Base-by-base conservation (phyloP, 2,329 filamentous ascomycete species). In the Zymoseptoria tritici region DNA sequence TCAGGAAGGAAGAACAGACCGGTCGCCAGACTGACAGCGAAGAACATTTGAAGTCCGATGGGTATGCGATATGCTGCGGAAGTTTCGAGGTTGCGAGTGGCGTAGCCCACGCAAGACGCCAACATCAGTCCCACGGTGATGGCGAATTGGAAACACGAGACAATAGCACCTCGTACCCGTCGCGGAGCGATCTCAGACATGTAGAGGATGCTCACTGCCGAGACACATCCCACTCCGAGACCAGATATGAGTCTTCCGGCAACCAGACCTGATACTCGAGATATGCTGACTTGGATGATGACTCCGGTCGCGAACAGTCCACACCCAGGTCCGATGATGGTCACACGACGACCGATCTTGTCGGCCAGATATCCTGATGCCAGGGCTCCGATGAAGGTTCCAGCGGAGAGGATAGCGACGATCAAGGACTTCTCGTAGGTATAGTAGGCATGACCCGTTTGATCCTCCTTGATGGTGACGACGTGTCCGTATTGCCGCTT, bases 101-200 rank as follows among this genome's bases (percentile, higher is more conserved):
- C 86, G 72, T 94, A 91, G 73, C 87, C 84, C 67, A 95, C 85
- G 66, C 85, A 85, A 3, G 87, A 84, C 20, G 89, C 89, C 61
- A 93, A 76, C 72, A 94, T 81, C 64, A 94, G 78, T 74, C 90
- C 90, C 65, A 92, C 83, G 59, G 89, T 92, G 73, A 93, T 86
- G 72, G 86, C 90, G 79, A 91, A 92, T 70, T 92, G 89, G 78
- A 92, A 93, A 13, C 86, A 87, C 0, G 87, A 86, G 16, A 93
- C 89, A 54, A 92, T 83, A 56, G 88, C 86, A 69, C 89, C 89
- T 68, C 89, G 84, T 62, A 94, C 86, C 74, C 89, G 90, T 74
- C 82, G 83, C 60, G 87, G 73, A 16, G 71, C 71, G 7, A 74
- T 67, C 57, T 74, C 73, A 2, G 70, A 70, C 68, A 77, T 76